A percentile compares a stretch with the other conserved stretches of the same genome.
phyloP scores from a whole-genome alignment of 805 yeast species.

The Yarrowia deformans region DNA sequence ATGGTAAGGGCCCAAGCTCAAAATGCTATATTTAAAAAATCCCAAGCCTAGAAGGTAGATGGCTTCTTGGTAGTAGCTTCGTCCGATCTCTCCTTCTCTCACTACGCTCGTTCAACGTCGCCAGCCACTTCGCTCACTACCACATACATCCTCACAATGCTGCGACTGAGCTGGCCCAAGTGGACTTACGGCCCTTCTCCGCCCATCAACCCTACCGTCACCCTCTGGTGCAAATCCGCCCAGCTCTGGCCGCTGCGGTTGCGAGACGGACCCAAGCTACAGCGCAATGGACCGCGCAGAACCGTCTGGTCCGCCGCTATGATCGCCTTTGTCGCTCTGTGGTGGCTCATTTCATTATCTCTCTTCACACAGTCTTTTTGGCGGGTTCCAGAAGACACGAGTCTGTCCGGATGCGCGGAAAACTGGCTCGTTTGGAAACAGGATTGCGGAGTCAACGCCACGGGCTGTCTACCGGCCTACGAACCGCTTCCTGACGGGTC shows the following conservation, averaged over 20 bases:
- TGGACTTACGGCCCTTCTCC: constrained; percentile 25
- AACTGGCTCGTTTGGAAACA: constrained; percentile 34
- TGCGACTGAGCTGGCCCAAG: constrained; percentile 22
- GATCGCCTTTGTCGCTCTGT: constrained; percentile 5
- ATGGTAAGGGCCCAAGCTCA: not conserved
- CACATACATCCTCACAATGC: not conserved
- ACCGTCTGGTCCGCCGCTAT: not conserved
- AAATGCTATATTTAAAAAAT: not conserved
- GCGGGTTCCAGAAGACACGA: constrained; percentile 28
- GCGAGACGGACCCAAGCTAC: constrained; percentile 3
- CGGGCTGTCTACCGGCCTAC: constrained; percentile 12
- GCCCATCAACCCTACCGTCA: constrained; percentile 23
- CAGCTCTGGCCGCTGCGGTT: constrained; percentile 13
- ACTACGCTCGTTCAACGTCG: not conserved
- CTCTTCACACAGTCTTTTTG: constrained; percentile 26
- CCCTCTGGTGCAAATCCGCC: constrained; percentile 18
- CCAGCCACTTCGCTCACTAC: not conserved
- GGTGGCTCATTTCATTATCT: constrained; percentile 2
- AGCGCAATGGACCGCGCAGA: not conserved
- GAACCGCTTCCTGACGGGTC: constrained; percentile 19
- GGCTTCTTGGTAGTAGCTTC: not conserved
- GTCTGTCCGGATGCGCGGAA: constrained; percentile 7
- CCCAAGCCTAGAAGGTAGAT: not conserved
- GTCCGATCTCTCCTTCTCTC: not conserved
- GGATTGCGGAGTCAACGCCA: constrained; percentile 24